Base-by-base conservation (phyloP, 768 basidiomycete genomes). In the Agaricus sinodeliciosus region DNA sequence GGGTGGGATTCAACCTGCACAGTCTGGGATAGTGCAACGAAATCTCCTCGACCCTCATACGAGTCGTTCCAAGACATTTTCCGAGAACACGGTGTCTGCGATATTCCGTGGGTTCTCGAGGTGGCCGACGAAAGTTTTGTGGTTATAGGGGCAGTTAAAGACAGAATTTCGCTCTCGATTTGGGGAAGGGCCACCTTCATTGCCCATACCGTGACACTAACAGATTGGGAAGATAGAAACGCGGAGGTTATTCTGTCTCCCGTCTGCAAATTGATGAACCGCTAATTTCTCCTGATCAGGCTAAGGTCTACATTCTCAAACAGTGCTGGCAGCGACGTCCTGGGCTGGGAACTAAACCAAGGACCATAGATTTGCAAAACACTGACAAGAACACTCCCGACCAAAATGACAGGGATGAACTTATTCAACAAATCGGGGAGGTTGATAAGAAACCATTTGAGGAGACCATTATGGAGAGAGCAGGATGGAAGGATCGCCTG, bases 241-340 rank as follows among this genome's bases (percentile, higher is more conserved):
- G 18, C 6, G 9, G 4, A 37, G 47, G 47, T 48, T 31, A 22
- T 26, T 18, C 47, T 15, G 22, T 16, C 12, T 37, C n/a, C 11
- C n/a, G n/a, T n/a, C 3, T n/a, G 16, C 9, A 35, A 48, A 1
- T 5, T 34, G 45, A 31, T 1, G 2, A 35, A n/a, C 8, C 31
- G 11, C 28, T 31, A 12, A 31, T 16, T 12, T 26, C 2, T 8
- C 31, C 3, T n/a, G n/a, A n/a, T n/a, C 35, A 48, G 47, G 47
- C 47, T 6, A 18, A 36, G 35, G 22, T 48, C 19, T 48, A 36
- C 19, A 31, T 48, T 13, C 9, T 48, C 34, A 48, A 48, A 18
- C 47, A 48, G 5, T 36, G n/a, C 9, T 48, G 47, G 47, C 47
- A 48, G 47, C n/a, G 47, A 22, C 34, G 18, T 13, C 47, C 47